Evolutionary conservation across 2,329 filamentous ascomycete species (phyloP), one percentile per base, ranked within the genome.

Genomic region (Podosphaera xanthii): DNA sequence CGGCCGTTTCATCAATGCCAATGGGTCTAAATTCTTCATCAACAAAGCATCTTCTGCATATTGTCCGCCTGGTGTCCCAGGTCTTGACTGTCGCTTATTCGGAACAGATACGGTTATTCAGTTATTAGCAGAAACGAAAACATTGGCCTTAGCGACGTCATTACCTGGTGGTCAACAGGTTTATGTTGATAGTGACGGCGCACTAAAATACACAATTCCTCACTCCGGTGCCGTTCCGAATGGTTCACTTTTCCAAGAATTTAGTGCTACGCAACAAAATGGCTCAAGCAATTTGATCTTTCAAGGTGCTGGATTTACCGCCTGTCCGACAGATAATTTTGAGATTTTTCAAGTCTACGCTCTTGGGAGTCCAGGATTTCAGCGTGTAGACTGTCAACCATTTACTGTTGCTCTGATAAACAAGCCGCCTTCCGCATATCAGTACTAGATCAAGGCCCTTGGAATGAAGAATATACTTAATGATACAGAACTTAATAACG

Each of bases 151-250:
- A 46, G 42, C 42, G 10, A 46, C 42, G 42, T 12, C 42, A n/a
- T n/a, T 46, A n/a, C 80, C 81, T 3, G 81, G 81, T 33, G 82
- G 82, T 40, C 81, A 85, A 64, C 69, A 73, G 59, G 73, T 82
- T 63, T 85, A 79, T 68, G 73, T 84, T 58, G 72, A 70, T 1
- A 71, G 75, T 3, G 69, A 73, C 36, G 82, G 81, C 4, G 71
- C 73, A 5, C 68, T 85, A 60, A 72, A 73, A 59, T 84, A 78
- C 70, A 79, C 79, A 0, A 62, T 65, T 22, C 73, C 80, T 40
- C 61, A 61, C 50, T 58, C 49, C n/a, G 54, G 31, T 22, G 52
- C 30, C 35, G 49, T 59, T 10, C 59, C 60, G 14, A 36, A 35
- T 33, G 60, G 54, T 36, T 30, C 58, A 10, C 42, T 46, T n/a